phyloP scores from a whole-genome alignment of 106 monocot species.

The Allium cepa region DNA sequence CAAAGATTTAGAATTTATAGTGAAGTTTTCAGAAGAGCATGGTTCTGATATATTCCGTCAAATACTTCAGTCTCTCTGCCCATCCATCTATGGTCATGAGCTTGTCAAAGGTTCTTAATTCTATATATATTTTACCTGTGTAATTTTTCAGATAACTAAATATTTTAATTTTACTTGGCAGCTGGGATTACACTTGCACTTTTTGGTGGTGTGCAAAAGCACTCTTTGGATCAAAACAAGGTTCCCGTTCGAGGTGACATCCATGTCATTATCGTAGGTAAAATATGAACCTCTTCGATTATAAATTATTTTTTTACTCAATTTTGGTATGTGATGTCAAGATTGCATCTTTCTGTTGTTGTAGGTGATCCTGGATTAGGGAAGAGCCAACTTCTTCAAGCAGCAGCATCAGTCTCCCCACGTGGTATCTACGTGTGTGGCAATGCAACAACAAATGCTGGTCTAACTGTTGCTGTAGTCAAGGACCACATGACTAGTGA shows the following conservation, averaged over 20 bases:
- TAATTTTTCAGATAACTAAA: not conserved
- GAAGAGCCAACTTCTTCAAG: constrained; percentile 98
- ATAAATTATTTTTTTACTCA: not conserved
- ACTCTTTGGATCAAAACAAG: constrained; percentile 92
- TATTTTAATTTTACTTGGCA: constrained; percentile 13
- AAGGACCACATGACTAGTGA: constrained; percentile 95
- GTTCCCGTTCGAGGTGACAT: constrained; percentile 99
- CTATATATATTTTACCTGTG: no score
- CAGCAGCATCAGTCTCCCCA: constrained; percentile 87
- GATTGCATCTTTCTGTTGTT: constrained; percentile 3
- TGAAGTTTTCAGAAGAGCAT: constrained; percentile 82
- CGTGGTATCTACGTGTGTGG: constrained; percentile 99
- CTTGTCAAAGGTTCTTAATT: constrained; percentile 83
- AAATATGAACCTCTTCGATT: constrained; percentile 1
- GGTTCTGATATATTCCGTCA: constrained; percentile 90
- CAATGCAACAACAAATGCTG: constrained; percentile 98
- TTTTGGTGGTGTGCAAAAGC: constrained; percentile 96
- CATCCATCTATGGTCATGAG: constrained; percentile 98
- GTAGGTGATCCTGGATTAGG: constrained; percentile 98
- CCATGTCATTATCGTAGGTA: constrained; percentile 95
- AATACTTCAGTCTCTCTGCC: constrained; percentile 89
- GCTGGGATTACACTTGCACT: constrained; percentile 92
- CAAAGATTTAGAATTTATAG: constrained; percentile 88
- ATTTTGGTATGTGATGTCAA: not conserved
- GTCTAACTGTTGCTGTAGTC: constrained; percentile 97